Base-by-base conservation (phyloP, 352 stramenopile species). In the Thraustochytrium striatum region DNA sequence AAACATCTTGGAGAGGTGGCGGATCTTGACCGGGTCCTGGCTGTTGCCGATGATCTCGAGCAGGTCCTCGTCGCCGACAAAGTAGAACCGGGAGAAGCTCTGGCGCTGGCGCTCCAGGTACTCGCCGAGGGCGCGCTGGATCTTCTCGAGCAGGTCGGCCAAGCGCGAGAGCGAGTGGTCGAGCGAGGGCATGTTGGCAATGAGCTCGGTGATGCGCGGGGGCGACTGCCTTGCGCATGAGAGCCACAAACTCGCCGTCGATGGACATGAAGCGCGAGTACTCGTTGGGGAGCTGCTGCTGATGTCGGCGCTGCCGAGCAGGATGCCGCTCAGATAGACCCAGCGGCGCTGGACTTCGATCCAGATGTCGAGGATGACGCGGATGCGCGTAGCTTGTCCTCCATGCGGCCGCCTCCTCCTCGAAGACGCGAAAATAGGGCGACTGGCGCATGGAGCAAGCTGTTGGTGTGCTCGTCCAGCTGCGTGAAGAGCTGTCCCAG, bases 41-140 rank as follows among this genome's bases (percentile, higher is more conserved):
- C 93, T 94, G 85, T 98, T 99, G 36, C 96, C 97, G 69, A 99
- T 98, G 85, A 99, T 99, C 85, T 99, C 96, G n/a, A 99, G 88
- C 58, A 99, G 89, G 86, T 99, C 97, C 88, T 99, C 97, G 83
- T 99, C 96, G 57, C 96, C 96, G 8, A 99, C 92, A 81, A 99
- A 99, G 84, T 99, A 99, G 83, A 99, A 99, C n/a, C 97, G 93
- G 70, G 85, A 82, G 81, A 91, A 91, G 5, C 79, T 69, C 65
- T 85, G 82, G 85, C 96, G 91, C 85, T 99, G 96, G 25, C 95
- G 96, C 84, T 99, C 95, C 9, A 99, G 88, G 83, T 99, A 99
- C 80, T 99, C 94, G 70, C 96, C 96, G 5, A 99, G 86, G 21
- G 96, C 95, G 82, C 95, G 93, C 85, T 99, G 97, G 32, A 99